These are phyloP conservation scores for Nakazawaea populi DNA, from an alignment of 805 yeast species.

Conservation along the genomic window DNA sequence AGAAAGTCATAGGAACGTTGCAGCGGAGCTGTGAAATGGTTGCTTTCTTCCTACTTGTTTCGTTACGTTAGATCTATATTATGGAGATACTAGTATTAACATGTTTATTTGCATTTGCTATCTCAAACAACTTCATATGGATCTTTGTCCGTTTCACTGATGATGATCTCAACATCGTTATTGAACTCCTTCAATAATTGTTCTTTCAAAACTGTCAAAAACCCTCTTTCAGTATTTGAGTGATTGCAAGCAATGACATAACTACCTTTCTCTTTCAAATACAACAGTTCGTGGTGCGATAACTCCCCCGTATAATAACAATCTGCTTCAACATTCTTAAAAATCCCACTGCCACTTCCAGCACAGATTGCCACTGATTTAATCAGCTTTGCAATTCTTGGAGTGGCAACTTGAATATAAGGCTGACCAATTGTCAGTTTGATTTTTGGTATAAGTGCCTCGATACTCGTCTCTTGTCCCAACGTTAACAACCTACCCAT, in stretches of 20 bases:
- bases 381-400: conserved; percentile 29
- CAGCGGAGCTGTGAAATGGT: not conserved
- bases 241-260: conserved; percentile 80
- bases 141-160: conserved; percentile 58
- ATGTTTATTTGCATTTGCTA: too few relatives aligned
- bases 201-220: conserved; percentile 44
- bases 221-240: conserved; percentile 90
- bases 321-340: conserved; percentile 58
- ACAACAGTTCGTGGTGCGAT: conserved; percentile 87
- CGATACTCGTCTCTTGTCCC: conserved; percentile 33
- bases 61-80: too few relatives aligned
- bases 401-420: conserved; percentile 57
- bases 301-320: conserved; percentile 86
- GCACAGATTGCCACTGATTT: conserved; percentile 81
- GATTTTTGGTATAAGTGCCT: conserved; percentile 39
- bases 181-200: conserved; percentile 43
- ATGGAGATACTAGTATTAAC: too few relatives aligned
- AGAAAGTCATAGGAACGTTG: too few relatives aligned
- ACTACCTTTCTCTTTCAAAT: conserved; percentile 62
- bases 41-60: too few relatives aligned
- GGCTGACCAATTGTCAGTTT: conserved; percentile 48
- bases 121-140: conserved; percentile 35
- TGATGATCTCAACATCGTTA: conserved; percentile 32
- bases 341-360: conserved; percentile 85
- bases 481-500: conserved; percentile 72